phyloP scores from a whole-genome alignment of 2,329 filamentous ascomycete species.

The Alternaria ethzedia region DNA sequence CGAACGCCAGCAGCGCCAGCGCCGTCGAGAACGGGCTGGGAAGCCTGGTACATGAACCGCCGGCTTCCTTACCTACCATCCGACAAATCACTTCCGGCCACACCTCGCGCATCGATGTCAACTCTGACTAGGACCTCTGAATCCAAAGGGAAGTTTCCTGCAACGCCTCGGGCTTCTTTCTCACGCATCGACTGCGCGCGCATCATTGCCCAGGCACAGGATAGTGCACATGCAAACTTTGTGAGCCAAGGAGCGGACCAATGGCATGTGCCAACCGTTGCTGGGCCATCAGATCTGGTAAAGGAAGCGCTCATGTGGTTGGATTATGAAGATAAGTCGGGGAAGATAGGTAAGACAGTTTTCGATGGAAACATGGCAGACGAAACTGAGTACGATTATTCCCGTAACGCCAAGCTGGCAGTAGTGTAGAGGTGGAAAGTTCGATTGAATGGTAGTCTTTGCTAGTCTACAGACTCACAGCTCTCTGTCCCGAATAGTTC shows the following conservation, averaged over 20 bases:
- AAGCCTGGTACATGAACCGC: not conserved
- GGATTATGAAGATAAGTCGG: not conserved
- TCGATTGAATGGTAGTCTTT: not conserved
- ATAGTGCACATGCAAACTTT: not conserved
- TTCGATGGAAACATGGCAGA: not conserved
- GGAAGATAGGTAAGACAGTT: not conserved
- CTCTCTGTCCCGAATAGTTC: not conserved
- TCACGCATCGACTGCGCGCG: not conserved
- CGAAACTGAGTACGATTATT: not conserved
- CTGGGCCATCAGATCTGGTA: not conserved
- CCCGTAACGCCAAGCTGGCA: not conserved
- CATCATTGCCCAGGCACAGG: not conserved
- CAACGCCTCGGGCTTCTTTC: not conserved
- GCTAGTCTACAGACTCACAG: not conserved
- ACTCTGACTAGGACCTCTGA: not conserved
- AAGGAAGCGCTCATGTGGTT: not conserved
- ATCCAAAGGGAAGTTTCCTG: not conserved
- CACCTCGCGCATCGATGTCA: not conserved
- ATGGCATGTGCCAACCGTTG: not conserved
- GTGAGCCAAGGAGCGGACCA: not conserved
- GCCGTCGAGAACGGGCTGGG: not conserved
- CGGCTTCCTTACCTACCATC: not conserved
- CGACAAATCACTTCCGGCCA: not conserved
- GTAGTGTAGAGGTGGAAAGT: not conserved
- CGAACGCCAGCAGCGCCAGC: not conserved